Conservation (phyloP, 2,329 filamentous ascomycete genomes). For the Teratosphaeria destructans region DNA sequence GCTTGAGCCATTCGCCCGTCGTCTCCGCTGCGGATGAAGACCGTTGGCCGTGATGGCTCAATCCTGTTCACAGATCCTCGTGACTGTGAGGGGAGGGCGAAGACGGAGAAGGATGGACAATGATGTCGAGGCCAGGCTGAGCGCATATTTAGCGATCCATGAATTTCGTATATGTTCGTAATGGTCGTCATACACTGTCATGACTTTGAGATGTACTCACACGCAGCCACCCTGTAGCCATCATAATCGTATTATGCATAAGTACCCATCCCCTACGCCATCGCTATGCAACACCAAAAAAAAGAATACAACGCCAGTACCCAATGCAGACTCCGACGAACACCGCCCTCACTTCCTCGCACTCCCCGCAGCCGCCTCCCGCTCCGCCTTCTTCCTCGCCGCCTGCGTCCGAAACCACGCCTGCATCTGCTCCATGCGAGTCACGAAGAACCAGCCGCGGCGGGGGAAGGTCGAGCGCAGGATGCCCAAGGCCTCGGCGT, state of each 20-base stretch:
- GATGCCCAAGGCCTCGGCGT: slow-evolving; percentile 86
- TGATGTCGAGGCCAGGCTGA: neutral
- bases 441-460: slow-evolving; percentile 82
- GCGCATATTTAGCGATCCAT: neutral
- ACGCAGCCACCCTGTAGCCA: neutral
- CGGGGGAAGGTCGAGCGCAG: slow-evolving; percentile 75
- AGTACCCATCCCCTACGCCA: neutral
- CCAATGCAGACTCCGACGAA: neutral
- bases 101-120: neutral
- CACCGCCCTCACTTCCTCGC: neutral
- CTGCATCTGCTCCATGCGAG: slow-evolving; percentile 76
- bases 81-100: neutral
- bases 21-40: too few relatives aligned
- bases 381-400: slow-evolving; percentile 21
- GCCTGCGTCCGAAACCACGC: slow-evolving; percentile 60
- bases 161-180: neutral
- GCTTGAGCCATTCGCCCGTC: neutral
- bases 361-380: neutral
- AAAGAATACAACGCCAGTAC: neutral
- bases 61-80: too few relatives aligned
- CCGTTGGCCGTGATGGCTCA: neutral
- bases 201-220: neutral
- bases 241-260: neutral
- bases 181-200: neutral
- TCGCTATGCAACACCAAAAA: neutral